Base-by-base conservation (phyloP, 345 rosid species). In the Euphorbia tirucalli region DNA sequence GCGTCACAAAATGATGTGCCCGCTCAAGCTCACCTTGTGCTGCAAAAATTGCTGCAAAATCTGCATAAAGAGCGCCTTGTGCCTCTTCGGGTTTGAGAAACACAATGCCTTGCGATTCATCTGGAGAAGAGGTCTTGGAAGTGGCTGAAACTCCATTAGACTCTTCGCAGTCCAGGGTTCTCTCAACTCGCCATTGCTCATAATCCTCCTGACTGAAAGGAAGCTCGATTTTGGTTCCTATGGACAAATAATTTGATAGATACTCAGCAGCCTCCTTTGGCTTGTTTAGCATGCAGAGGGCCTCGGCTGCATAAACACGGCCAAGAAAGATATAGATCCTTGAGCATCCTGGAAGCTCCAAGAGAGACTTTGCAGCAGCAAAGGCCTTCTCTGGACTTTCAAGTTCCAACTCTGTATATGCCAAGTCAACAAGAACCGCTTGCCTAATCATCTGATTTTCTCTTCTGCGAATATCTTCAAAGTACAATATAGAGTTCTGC, bases 1-100 rank as follows among this genome's bases (percentile, higher is more conserved):
- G 87, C 5, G 65, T 67, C 55, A 85, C 86, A 57, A 91, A 85
- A 70, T 84, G 83, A 44, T 78, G 77, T 28, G 99, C 99, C 64
- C 73, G 82, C 61, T 89, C 88, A 19, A 87, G 74, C 58, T 89
- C 94, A 35, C 98, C 98, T 77, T 93, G 90, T 54, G 85, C 65
- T 21, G 98, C 98, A 52, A 56, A 82, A 75, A 83, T 74, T 0
- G 85, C 80, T 1, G 97, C 96, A 49, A 96, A 86, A 87, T 96
- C 85, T 50, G 89, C 87, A 31, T 85, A 96, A 44, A 96, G 93
- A 46, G 79, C 75, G 66, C 96, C 99, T 3, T 89, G 88, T 52
- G 99, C 98, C 85, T 88, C 98, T 74, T 85, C 93, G 6, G 99
- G 99, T 74, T 84, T 91, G 13, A 87, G 90, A 77, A 84, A 84